Evolutionary conservation across 2,329 filamentous ascomycete genomes (phyloP), one percentile per base, ranked within the genome.

Genomic region (Monosporascus sp.): DNA sequence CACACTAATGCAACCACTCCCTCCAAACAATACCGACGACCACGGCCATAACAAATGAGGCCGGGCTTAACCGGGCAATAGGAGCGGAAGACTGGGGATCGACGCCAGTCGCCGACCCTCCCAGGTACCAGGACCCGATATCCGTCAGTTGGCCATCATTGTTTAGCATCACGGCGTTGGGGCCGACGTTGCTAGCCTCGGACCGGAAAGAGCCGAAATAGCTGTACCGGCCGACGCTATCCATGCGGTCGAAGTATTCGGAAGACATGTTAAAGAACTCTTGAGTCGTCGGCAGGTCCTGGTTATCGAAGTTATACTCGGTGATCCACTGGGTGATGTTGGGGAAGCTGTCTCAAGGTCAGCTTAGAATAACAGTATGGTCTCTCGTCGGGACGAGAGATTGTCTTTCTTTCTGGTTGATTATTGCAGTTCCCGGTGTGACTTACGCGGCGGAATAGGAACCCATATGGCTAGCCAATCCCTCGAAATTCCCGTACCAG

Each of bases 101-200:
- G 2, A 78, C 68, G 1, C 77, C 78, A 2, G 76, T 80, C 1
- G 72, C 74, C 14, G 60, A 61, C 7, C 74, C 69, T 1, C 89
- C 84, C n/a, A 94, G 69, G 68, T 93, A 94, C 85, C 86, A 88
- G 2, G 80, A 78, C 0, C 89, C 89, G 58, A 93, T 87, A 60
- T 90, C 83, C 1, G 89, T 92, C 57, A 94, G 72, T 55, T 82
- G 64, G 43, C 89, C 89, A 17, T 81, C 75, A 43, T 81, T 74
- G 63, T 83, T 86, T 47, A 93, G 75, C 75, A 94, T 87, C 1
- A 84, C 81, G 1, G 79, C 84, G 56, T 91, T 89, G 3, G 84
- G 77, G 0, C 89, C 89, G 7, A 92, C 85, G 59, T 91, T 93
- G 57, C 85, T 88, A 17, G 81, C 81, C 49, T 78, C 73, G 3